Evolutionary conservation across 495 filamentous ascomycete genomes (phyloP).

Genomic region (Xylaria nigripes): DNA sequence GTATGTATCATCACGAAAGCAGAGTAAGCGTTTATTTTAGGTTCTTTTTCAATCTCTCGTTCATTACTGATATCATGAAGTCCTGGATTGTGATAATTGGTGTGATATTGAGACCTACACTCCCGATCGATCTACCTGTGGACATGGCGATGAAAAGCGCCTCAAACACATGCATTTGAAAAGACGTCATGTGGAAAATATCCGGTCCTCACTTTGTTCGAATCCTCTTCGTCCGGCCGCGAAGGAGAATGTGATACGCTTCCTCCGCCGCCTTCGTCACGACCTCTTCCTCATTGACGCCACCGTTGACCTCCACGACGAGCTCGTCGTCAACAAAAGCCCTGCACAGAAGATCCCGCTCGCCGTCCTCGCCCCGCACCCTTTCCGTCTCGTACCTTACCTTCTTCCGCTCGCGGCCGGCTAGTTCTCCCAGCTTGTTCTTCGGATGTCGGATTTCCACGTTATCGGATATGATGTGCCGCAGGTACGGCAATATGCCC

Average conservation of each 20-base stretch:
- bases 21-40: no score
- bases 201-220: neutral
- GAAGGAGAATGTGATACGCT: slow-evolving; percentile 29
- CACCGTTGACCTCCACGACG: slow-evolving; percentile 40
- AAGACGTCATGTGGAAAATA: no score
- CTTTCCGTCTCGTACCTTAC: slow-evolving; percentile 42
- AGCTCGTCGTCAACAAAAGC: slow-evolving; percentile 42
- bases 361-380: slow-evolving; percentile 1
- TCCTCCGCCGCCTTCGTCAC: slow-evolving; percentile 47
- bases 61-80: no score
- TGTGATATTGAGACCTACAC: no score
- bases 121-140: no score
- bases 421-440: slow-evolving; percentile 55
- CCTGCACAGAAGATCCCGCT: slow-evolving; percentile 36
- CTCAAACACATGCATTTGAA: no score
- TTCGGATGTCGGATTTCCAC: slow-evolving; percentile 69
- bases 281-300: slow-evolving; percentile 45
- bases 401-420: slow-evolving; percentile 32
- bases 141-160: no score
- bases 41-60: no score
- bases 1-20: no score
- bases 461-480: slow-evolving; percentile 47
- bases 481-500: slow-evolving; percentile 57
- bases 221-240: neutral
- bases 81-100: no score